Percentiles rank a stretch among this genome's conserved stretches.
Conservation (phyloP, 768 basidiomycete species). For the Boletus sp. region DNA sequence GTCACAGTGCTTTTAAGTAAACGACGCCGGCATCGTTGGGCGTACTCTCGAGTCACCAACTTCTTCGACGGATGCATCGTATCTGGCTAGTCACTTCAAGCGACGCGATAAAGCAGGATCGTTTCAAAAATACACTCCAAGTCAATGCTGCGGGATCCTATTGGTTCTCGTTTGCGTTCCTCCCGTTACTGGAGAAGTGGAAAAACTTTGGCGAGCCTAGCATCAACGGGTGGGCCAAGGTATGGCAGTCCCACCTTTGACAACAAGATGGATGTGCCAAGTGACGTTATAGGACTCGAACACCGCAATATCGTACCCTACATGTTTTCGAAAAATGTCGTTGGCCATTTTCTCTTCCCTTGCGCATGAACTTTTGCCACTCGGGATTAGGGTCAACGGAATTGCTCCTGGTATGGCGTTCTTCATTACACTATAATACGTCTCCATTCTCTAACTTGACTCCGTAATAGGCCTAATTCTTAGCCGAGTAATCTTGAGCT, state of each 20-base stretch:
- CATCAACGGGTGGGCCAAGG: neutral
- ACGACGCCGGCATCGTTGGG: too few relatives aligned
- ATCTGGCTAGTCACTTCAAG: too few relatives aligned
- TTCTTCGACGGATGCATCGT: too few relatives aligned
- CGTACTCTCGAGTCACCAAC: too few relatives aligned
- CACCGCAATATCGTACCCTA: neutral
- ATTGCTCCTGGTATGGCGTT: neutral
- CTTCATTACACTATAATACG: neutral
- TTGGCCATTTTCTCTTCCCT: neutral
- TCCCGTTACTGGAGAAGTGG: neutral
- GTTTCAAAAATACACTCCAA: too few relatives aligned
- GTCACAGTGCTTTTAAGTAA: too few relatives aligned
- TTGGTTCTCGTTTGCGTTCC: neutral
- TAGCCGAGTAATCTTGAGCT: neutral
- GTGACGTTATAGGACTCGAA: neutral
- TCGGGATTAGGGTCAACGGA: neutral
- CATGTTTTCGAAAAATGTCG: too few relatives aligned
- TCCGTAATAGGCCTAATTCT: neutral
- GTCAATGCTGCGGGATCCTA: too few relatives aligned
- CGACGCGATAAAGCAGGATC: too few relatives aligned
- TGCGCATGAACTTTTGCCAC: neutral
- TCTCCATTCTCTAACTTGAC: neutral
- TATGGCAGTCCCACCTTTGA: neutral
- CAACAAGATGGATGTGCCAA: neutral
- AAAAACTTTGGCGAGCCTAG: neutral